Evolutionary conservation across 805 yeast genomes (phyloP).

Genomic region (Metschnikowia colocasiae): DNA sequence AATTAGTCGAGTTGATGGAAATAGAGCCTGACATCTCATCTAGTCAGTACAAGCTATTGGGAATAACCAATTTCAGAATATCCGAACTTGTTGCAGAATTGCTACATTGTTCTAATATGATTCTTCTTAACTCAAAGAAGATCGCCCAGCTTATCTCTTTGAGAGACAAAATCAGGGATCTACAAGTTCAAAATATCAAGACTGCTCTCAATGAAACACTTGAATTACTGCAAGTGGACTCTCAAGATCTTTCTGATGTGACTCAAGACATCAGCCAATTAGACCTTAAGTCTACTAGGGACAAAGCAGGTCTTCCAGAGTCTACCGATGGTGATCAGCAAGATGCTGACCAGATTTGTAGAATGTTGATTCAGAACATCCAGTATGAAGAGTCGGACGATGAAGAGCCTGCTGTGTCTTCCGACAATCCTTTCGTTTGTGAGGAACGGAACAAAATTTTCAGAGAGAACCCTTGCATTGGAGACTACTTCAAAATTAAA

Average conservation of each 20-base stretch:
- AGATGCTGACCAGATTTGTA: constrained; percentile 19
- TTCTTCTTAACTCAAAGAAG: constrained; percentile 70
- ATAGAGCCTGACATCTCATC: constrained; percentile 26
- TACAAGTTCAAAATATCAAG: constrained; percentile 42
- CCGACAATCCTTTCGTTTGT: constrained; percentile 43
- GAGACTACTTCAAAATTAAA: constrained; percentile 82
- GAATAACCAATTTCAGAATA: constrained; percentile 86
- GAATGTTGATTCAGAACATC: constrained; percentile 22
- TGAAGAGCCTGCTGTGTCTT: constrained; percentile 42
- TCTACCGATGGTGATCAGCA: neutral
- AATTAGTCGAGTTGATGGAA: constrained; percentile 55
- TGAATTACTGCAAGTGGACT: neutral
- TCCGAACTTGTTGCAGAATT: constrained; percentile 92
- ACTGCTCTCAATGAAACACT: constrained; percentile 34
- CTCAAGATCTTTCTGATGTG: neutral
- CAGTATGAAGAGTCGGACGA: constrained; percentile 38
- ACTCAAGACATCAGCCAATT: constrained; percentile 1
- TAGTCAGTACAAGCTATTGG: constrained; percentile 50
- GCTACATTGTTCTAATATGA: constrained; percentile 97
- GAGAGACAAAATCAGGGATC: constrained; percentile 61
- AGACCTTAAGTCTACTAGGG: neutral
- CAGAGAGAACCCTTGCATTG: constrained; percentile 65
- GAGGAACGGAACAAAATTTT: constrained; percentile 29
- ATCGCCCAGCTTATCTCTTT: constrained; percentile 66
- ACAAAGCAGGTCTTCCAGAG: neutral